phyloP scores from a whole-genome alignment of 2,329 filamentous ascomycete species.

The Trichophyton rubrum region DNA sequence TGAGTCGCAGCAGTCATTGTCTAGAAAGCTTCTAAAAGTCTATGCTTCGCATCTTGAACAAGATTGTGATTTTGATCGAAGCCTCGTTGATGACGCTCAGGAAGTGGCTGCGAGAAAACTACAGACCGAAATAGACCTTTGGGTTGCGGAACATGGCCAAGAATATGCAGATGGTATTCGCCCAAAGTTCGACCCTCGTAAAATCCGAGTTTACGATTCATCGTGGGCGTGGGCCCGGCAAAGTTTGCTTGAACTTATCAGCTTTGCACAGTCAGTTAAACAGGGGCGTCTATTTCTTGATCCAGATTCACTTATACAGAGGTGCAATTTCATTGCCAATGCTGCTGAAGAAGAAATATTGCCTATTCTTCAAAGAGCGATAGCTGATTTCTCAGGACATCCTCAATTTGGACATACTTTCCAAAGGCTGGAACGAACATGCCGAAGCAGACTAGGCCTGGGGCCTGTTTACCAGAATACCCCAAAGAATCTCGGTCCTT shows the following conservation, averaged over 20 bases:
- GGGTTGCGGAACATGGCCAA: conserved; percentile 22
- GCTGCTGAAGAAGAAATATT: neutral
- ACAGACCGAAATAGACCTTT: conserved; percentile 16
- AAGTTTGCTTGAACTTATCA: conserved; percentile 22
- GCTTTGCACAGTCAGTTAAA: conserved; percentile 18
- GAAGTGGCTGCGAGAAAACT: conserved; percentile 8
- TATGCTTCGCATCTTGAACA: neutral
- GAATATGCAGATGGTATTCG: conserved; percentile 20
- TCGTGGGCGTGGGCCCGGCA: conserved; percentile 28
- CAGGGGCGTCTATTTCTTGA: neutral
- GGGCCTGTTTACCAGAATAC: neutral
- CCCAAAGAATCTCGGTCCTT: neutral
- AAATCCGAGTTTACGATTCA: conserved; percentile 23
- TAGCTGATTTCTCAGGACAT: neutral
- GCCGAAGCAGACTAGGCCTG: neutral
- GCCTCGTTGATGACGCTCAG: neutral
- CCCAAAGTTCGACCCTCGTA: conserved; percentile 20
- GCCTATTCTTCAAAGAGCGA: neutral
- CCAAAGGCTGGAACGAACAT: neutral
- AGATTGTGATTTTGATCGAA: neutral
- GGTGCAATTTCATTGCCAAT: neutral
- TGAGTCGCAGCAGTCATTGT: neutral
- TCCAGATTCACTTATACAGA: neutral
- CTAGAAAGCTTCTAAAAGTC: neutral
- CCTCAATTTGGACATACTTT: neutral